Conservation (phyloP, 2,329 filamentous ascomycete species). For the Colletotrichum ledebouriae region DNA sequence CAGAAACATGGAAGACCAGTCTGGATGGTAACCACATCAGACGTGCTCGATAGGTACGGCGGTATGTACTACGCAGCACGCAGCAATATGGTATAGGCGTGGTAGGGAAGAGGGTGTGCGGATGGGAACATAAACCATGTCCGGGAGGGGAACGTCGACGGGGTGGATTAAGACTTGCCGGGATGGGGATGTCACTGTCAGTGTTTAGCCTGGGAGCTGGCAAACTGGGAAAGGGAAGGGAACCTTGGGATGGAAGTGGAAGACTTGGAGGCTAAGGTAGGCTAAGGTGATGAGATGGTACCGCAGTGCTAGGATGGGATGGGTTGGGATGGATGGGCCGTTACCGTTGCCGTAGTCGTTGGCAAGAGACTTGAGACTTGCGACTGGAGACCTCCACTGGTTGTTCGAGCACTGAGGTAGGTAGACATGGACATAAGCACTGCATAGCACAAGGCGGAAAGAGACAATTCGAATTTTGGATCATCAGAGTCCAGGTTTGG, state of each 20-base stretch:
- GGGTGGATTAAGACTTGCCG: constrained; percentile 39
- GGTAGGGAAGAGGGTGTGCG: constrained; percentile 27
- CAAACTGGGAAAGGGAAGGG: too few species aligned
- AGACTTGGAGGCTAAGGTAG: background rate
- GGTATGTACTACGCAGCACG: background rate
- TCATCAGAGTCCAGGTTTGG: background rate
- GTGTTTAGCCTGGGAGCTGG: constrained; percentile 12
- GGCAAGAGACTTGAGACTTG: too few species aligned
- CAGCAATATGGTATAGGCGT: too few species aligned
- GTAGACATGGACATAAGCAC: constrained; percentile 2
- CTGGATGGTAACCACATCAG: constrained; percentile 25
- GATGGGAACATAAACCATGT: constrained; percentile 37
- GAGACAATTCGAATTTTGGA: constrained; percentile 9
- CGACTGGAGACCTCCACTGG: too few species aligned
- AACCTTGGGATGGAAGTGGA: background rate
- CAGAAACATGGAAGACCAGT: constrained; percentile 30
- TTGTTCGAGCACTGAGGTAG: too few species aligned
- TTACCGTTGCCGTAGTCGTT: too few species aligned
- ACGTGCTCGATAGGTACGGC: constrained; percentile 8
- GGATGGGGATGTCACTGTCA: constrained; percentile 40
- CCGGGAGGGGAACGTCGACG: constrained; percentile 38
- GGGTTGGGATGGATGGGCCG: too few species aligned
- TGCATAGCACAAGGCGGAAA: constrained; percentile 17
- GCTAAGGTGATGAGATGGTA: background rate
- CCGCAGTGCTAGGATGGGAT: background rate